A percentile compares a stretch with the other conserved stretches of the same genome.
phyloP scores from a whole-genome alignment of 768 basidiomycete genomes.

The Boletus vermiculosoides region DNA sequence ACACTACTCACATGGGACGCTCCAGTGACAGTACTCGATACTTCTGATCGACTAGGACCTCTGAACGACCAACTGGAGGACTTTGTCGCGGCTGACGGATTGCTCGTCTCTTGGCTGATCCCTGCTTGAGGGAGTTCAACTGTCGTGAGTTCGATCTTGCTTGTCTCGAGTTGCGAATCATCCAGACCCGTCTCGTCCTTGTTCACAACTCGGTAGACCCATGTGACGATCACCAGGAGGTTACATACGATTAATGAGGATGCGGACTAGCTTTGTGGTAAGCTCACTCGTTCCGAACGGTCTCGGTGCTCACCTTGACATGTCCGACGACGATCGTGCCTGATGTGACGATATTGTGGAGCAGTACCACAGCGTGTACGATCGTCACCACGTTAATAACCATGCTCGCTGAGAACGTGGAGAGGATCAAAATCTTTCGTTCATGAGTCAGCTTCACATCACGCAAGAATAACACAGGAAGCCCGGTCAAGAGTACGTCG shows the following conservation, averaged over 20 bases:
- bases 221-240: neutral
- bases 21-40: neutral
- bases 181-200: neutral
- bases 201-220: neutral
- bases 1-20: neutral
- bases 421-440: neutral
- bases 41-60: neutral
- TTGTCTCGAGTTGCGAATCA: neutral
- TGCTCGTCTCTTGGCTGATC: neutral
- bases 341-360: neutral
- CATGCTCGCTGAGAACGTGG: neutral
- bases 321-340: neutral
- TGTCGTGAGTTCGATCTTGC: neutral
- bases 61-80: conserved; percentile 1
- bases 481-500: conserved; percentile 1
- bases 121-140: neutral
- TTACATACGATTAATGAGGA: neutral
- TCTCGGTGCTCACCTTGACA: conserved; percentile 4
- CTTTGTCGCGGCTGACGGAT: neutral
- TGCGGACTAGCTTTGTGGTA: neutral
- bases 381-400: neutral
- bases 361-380: neutral
- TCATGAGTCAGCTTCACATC: neutral
- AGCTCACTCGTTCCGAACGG: neutral
- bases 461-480: conserved; percentile 4